Percentiles rank a stretch among this genome's conserved stretches.
These are phyloP conservation scores for Lipomyces sp. DNA, from an alignment of 805 yeast genomes.

Conservation along the genomic window DNA sequence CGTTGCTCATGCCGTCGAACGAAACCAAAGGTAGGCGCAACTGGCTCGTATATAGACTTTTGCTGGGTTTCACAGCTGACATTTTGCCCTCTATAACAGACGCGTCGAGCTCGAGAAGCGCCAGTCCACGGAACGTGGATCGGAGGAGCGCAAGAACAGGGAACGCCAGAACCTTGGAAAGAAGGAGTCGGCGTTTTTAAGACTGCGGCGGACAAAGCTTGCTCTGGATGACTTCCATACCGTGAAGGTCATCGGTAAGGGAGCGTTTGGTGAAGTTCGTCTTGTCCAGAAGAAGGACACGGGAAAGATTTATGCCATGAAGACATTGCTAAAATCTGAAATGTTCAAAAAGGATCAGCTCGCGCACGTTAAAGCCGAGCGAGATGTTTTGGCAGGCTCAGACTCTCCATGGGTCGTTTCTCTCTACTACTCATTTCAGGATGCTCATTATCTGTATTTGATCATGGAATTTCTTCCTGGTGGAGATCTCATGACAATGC, in stretches of 20 bases:
- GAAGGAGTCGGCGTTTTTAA: conserved; percentile 80
- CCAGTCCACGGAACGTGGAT: conserved; percentile 63
- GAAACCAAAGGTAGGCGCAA: conserved; percentile 65
- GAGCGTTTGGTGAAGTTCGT: conserved; percentile 97
- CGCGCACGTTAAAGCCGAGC: conserved; percentile 92
- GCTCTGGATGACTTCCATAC: conserved; percentile 81
- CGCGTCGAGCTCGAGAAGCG: conserved; percentile 78
- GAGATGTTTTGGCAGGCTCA: conserved; percentile 89
- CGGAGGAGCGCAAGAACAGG: conserved; percentile 81
- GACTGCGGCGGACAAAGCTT: conserved; percentile 79
- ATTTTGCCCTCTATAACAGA: conserved; percentile 29
- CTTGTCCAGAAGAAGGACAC: conserved; percentile 90
- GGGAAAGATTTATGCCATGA: conserved; percentile 92
- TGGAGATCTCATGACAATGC: conserved; percentile 90
- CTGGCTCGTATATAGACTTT: background rate
- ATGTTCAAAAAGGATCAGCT: conserved; percentile 93
- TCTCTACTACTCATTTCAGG: conserved; percentile 77
- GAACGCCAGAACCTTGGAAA: conserved; percentile 79
- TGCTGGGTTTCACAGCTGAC: background rate
- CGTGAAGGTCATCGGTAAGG: conserved; percentile 90
- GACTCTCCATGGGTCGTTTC: conserved; percentile 89
- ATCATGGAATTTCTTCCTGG: conserved; percentile 84
- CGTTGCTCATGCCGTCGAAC: conserved; percentile 87
- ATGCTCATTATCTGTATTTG: conserved; percentile 65
- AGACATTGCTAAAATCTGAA: conserved; percentile 82